Evolutionary conservation across 2,329 filamentous ascomycete species (phyloP), one percentile per base, ranked within the genome.

Genomic region (Akanthomyces uredinophilus): DNA sequence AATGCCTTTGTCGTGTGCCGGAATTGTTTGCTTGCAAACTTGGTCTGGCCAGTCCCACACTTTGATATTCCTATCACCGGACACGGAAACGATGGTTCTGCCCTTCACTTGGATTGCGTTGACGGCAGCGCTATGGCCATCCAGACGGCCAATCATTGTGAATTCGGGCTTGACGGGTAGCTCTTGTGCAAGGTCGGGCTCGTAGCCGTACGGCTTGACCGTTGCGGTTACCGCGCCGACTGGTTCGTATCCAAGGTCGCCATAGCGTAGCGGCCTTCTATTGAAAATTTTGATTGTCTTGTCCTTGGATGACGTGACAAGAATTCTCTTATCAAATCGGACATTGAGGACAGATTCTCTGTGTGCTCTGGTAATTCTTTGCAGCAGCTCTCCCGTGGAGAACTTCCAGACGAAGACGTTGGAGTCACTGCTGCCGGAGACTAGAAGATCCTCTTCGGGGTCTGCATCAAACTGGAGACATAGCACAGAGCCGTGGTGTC

Each of bases 241-340:
- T 0, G 69, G 67, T 2, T 74, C 74, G 72, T 87, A 87, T 7
- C 85, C 86, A 3, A 81, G 65, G 39, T 88, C 84, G 24, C 84
- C 84, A 49, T 82, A 79, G 37, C 78, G 77, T n/a, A 96, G 78
- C 20, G 86, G 80, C 20, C 79, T 82, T 5, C 95, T 87, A 72
- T 94, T 98, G 84, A 96, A 99, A 20, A 99, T 87, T 74, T 97
- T 97, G 80, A 99, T 96, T 0, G 89, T 89, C 74, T 93, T 96
- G 74, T 99, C 95, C 73, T 99, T 99, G 54, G 94, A 98, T 70
- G 95, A 98, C 0, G 95, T 99, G 14, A 98, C 92, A 4, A 99
- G 81, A 65, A 96, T 96, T 10, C 91, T 86, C 66, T 91, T 88
- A 71, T 98, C 93, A 67, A 98, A 99, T 64, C 91, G 86, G 62